Base-by-base conservation (phyloP, 2,329 filamentous ascomycete genomes). In the Ophiostoma angusticollis region DNA sequence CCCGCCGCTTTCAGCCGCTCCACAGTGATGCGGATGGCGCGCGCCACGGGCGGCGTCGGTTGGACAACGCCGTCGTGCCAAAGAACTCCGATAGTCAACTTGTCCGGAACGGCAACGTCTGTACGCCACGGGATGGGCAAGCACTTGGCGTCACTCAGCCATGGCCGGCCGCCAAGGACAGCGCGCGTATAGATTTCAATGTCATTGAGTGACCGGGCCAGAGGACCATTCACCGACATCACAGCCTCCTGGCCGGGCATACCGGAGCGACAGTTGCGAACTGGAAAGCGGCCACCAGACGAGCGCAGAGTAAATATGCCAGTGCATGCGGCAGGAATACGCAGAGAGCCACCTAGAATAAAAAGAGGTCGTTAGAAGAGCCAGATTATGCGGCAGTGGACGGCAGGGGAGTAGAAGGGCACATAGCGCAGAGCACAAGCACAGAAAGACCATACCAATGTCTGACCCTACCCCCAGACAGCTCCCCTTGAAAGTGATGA, bases 241-340 rank as follows among this genome's bases (percentile, higher is more conserved):
- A 81, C 70, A 3, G 74, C 71, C 52, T 81, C 77, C 50, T 81
- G 76, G 3, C 77, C 77, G 1, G 70, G 66, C 54, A 80, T 64
- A 8, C 74, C 74, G 1, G 71, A 74, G 30, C 70, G 57, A 45
- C 59, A 62, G 41, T 61, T 55, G 19, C 62, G 54, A 5, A 74
- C 73, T 0, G 75, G 72, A 47, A 78, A 78, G 8, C 75, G 64
- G 9, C 74, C 74, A 40, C 65, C 64, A 0, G 71, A 75, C 0
- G 72, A 69, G 1, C 68, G 62, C 12, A 77, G 58, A 4, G 70
- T 68, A 47, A 69, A 75, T 40, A 74, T 66, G 3, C 72, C 72
- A 1, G 69, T 72, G 43, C 68, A 74, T 1, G 70, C 70, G 17
- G 72, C 72, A 1, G 62, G 62, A 12, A 64, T 62, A 9, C 73